phyloP scores from a whole-genome alignment of 345 rosid genomes.

The Stellera chamaejasme region DNA sequence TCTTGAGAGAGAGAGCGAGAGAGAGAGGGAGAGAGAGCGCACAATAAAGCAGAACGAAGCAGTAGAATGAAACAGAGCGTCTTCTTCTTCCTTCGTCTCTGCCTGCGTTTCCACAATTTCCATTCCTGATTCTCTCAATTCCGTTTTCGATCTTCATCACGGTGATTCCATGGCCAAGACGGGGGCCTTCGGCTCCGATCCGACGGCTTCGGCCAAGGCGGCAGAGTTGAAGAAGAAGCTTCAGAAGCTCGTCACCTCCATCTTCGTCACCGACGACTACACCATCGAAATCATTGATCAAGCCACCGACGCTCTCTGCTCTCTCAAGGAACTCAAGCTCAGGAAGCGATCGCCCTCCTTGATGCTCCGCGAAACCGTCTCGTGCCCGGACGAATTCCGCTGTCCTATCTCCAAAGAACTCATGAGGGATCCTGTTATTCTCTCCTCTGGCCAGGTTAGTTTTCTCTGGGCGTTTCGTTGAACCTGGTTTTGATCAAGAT shows the following conservation, averaged over 20 bases:
- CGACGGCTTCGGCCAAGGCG: constrained; percentile 45
- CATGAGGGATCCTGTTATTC: constrained; percentile 91
- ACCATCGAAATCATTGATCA: constrained; percentile 48
- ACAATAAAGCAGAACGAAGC: background rate
- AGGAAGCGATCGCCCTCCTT: constrained; percentile 47
- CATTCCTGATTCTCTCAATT: background rate
- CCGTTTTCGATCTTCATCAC: constrained; percentile 2
- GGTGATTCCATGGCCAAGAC: constrained; percentile 52
- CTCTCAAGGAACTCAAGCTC: constrained; percentile 42
- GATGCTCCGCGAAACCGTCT: constrained; percentile 29
- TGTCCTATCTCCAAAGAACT: constrained; percentile 84
- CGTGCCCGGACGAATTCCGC: constrained; percentile 73
- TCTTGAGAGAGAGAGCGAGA: background rate
- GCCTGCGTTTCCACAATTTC: background rate
- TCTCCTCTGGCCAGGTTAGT: constrained; percentile 83
- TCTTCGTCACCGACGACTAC: constrained; percentile 62
- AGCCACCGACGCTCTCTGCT: constrained; percentile 50
- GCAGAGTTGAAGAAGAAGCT: constrained; percentile 67
- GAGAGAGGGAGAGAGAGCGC: background rate
- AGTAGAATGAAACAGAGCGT: constrained; percentile 15
- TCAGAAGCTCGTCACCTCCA: constrained; percentile 48
- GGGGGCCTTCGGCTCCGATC: constrained; percentile 53
- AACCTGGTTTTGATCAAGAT: background rate
- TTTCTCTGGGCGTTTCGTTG: background rate
- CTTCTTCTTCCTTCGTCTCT: constrained; percentile 8